A percentile compares a stretch with the other conserved stretches of the same genome.
These are phyloP conservation scores for Fraxinus quadrangulata DNA, from an alignment of 257 asterid species.

Conservation along the genomic window DNA sequence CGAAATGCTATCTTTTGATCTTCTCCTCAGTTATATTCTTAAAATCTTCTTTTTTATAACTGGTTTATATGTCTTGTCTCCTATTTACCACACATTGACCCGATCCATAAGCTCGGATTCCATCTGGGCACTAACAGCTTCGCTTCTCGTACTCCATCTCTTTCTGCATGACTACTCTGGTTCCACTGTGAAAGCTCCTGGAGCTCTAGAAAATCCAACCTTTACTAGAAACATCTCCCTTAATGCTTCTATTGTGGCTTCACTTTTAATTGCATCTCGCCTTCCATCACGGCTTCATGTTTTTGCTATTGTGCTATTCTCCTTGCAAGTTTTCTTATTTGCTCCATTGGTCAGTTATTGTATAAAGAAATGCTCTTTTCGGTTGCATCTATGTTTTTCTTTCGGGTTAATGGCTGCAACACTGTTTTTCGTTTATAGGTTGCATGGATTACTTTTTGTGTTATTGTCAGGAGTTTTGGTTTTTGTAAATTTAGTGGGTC, in stretches of 20 bases:
- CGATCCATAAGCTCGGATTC: constrained; percentile 89
- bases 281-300: constrained; percentile 88
- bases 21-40: constrained; percentile 56
- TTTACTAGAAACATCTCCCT: constrained; percentile 47
- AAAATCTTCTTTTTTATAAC: constrained; percentile 70
- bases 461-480: constrained; percentile 52
- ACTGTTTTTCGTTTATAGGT: constrained; percentile 42
- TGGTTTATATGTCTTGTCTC: constrained; percentile 70
- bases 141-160: constrained; percentile 51
- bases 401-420: constrained; percentile 54
- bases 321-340: constrained; percentile 84
- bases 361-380: constrained; percentile 66
- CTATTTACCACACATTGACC: constrained; percentile 80
- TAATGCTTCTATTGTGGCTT: constrained; percentile 85
- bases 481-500: constrained; percentile 80
- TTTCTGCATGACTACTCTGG: constrained; percentile 51
- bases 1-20: constrained; percentile 54
- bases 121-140: constrained; percentile 85
- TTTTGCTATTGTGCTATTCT: constrained; percentile 76
- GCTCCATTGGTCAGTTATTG: constrained; percentile 78
- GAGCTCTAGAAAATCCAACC: constrained; percentile 58
- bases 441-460: constrained; percentile 63
- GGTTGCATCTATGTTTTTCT: constrained; percentile 69
- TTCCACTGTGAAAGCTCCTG: constrained; percentile 55
- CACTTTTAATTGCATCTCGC: constrained; percentile 85